Evolutionary conservation across 1,284 basidiomycete genomes (phyloP).

Genomic region (Ustilago curta): DNA sequence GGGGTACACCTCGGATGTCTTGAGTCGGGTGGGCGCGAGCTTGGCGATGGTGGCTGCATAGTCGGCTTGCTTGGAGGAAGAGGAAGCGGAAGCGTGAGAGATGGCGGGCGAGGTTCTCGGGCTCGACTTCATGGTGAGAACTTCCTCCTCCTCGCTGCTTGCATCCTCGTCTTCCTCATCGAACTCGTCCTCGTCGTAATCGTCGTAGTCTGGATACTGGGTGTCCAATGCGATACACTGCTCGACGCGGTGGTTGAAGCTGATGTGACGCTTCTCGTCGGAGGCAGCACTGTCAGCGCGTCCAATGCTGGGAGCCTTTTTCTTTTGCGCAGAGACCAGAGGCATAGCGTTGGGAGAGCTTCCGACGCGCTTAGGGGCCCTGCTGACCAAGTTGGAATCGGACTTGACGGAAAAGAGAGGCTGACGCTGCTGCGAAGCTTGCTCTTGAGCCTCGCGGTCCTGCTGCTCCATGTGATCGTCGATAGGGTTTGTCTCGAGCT

Average conservation of each 20-base stretch:
- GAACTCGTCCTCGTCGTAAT: slow-evolving; percentile 67
- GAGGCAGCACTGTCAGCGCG: slow-evolving; percentile 40
- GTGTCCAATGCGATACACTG: slow-evolving; percentile 90
- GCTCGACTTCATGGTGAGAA: slow-evolving; percentile 62
- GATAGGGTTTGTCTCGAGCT: slow-evolving; percentile 58
- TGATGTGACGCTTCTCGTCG: slow-evolving; percentile 81
- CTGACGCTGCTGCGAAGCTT: slow-evolving; percentile 15
- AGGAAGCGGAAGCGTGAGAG: slow-evolving; percentile 39
- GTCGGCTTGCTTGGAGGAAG: slow-evolving; percentile 28
- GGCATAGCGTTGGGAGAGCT: slow-evolving; percentile 47
- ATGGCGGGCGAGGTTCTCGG: slow-evolving; percentile 46
- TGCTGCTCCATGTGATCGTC: slow-evolving; percentile 56
- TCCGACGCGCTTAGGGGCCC: slow-evolving; percentile 34
- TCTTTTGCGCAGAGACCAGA: slow-evolving; percentile 40
- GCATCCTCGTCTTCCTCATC: slow-evolving; percentile 72
- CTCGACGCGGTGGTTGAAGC: slow-evolving; percentile 97
- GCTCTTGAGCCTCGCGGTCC: slow-evolving; percentile 39
- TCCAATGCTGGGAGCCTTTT: slow-evolving; percentile 28
- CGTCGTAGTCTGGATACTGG: slow-evolving; percentile 58
- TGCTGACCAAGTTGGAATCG: slow-evolving; percentile 54
- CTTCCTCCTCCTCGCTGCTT: slow-evolving; percentile 74
- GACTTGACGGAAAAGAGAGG: slow-evolving; percentile 55
- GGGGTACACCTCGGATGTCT: slow-evolving; percentile 75
- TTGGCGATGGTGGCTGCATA: slow-evolving; percentile 78
- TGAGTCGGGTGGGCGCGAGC: slow-evolving; percentile 91